These are phyloP conservation scores for Aspergillus biplanus DNA, from an alignment of 495 filamentous ascomycete species.

Conservation along the genomic window DNA sequence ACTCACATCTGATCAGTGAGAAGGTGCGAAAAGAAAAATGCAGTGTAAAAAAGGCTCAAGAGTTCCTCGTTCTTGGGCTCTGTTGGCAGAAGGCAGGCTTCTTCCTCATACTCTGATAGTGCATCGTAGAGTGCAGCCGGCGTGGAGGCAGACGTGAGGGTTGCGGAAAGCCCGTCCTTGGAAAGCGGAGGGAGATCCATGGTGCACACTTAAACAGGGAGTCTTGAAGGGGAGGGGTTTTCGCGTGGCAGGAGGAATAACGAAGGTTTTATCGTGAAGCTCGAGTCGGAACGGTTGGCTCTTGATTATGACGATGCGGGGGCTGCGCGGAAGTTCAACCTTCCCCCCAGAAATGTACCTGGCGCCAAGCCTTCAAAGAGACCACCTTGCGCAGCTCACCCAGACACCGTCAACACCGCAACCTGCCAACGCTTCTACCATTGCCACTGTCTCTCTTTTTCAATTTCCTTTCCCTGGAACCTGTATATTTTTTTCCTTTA, in stretches of 20 bases:
- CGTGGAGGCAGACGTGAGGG: slow-evolving; percentile 38
- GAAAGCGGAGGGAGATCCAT: slow-evolving; percentile 45
- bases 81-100: slow-evolving; percentile 40
- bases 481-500: slow-evolving; percentile 31
- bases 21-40: slow-evolving; percentile 56
- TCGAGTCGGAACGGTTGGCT: not conserved
- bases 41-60: slow-evolving; percentile 52
- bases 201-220: not conserved
- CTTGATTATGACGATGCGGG: slow-evolving; percentile 22
- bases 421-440: slow-evolving; percentile 32
- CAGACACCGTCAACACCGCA: slow-evolving; percentile 38
- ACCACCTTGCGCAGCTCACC: slow-evolving; percentile 54
- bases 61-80: slow-evolving; percentile 31
- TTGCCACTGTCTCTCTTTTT: slow-evolving; percentile 31
- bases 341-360: slow-evolving; percentile 35
- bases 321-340: slow-evolving; percentile 37
- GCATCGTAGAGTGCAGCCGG: slow-evolving; percentile 48
- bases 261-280: not conserved
- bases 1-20: slow-evolving; percentile 55
- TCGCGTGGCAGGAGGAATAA: not conserved
- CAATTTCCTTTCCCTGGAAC: slow-evolving; percentile 34
- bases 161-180: slow-evolving; percentile 41
- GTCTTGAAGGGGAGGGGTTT: not conserved
- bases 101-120: slow-evolving; percentile 49
- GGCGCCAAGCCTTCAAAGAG: slow-evolving; percentile 45